Evolutionary conservation across 345 rosid genomes (phyloP).

Genomic region (Euclidium syriacum): DNA sequence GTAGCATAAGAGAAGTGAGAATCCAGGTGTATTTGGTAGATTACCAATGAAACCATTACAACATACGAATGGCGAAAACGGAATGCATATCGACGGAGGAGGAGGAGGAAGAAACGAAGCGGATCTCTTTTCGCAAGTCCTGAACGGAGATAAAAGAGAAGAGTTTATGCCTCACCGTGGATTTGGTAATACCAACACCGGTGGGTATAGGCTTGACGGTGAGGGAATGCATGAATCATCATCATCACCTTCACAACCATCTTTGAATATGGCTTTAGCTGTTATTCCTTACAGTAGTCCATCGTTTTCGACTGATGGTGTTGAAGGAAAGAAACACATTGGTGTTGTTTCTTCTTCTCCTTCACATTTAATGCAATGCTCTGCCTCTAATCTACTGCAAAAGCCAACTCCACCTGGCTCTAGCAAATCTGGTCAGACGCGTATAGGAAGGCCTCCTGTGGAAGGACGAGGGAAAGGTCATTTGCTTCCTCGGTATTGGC

Average conservation of each 20-base stretch:
- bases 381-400: conserved; percentile 51
- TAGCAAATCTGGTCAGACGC: conserved; percentile 45
- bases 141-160: conserved; percentile 41
- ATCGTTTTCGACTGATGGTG: conserved; percentile 35
- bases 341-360: conserved; percentile 33
- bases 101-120: conserved; percentile 49
- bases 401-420: conserved; percentile 43
- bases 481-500: conserved; percentile 96
- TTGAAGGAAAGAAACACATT: conserved; percentile 46
- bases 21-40: conserved; percentile 39
- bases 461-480: conserved; percentile 84
- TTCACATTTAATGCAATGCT: conserved; percentile 42
- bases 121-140: conserved; percentile 37
- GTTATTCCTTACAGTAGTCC: conserved; percentile 36
- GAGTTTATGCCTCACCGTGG: conserved; percentile 34
- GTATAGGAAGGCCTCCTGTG: conserved; percentile 75
- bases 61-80: conserved; percentile 34
- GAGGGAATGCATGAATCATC: conserved; percentile 49
- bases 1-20: conserved; percentile 43
- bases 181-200: conserved; percentile 15
- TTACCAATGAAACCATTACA: conserved; percentile 31
- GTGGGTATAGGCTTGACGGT: conserved; percentile 40
- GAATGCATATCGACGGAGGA: conserved; percentile 36
- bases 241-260: conserved; percentile 50
- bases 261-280: conserved; percentile 56